Percentiles rank a stretch among this genome's conserved stretches.
phyloP scores from a whole-genome alignment of 2,329 filamentous ascomycete species.

The Fusarium virguliforme region DNA sequence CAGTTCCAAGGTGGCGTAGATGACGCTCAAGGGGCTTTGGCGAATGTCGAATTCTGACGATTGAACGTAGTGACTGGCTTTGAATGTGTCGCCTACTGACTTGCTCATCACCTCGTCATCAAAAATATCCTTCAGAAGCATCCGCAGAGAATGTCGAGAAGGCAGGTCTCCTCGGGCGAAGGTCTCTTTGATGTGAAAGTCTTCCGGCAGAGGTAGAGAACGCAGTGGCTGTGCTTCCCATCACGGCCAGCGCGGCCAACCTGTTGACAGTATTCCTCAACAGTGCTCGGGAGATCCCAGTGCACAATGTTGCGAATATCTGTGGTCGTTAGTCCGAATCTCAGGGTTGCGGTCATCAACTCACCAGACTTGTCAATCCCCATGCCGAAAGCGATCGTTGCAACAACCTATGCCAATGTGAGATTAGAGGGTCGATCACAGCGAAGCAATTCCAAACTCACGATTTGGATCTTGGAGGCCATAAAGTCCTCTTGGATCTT shows the following conservation, averaged over 20 bases:
- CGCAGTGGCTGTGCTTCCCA: conserved; percentile 68
- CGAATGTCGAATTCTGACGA: conserved; percentile 69
- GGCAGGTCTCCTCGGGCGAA: conserved; percentile 74
- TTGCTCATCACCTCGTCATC: conserved; percentile 48
- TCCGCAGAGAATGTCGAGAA: conserved; percentile 64
- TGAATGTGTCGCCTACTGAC: conserved; percentile 49
- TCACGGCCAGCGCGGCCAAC: conserved; percentile 71
- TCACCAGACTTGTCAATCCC: conserved; percentile 68
- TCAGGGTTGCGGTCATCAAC: background rate
- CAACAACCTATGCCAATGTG: conserved; percentile 49
- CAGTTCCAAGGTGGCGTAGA: conserved; percentile 75
- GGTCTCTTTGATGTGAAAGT: conserved; percentile 72
- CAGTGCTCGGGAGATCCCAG: conserved; percentile 65
- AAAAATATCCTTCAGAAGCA: conserved; percentile 69
- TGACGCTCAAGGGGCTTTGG: conserved; percentile 64
- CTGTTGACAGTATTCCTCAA: conserved; percentile 73
- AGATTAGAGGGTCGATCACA: background rate
- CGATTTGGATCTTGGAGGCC: conserved; percentile 59
- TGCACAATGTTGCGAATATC: conserved; percentile 71
- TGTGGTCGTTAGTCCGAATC: conserved; percentile 32
- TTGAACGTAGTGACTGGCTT: conserved; percentile 63
- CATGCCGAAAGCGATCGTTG: conserved; percentile 74
- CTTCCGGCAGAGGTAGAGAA: conserved; percentile 72
- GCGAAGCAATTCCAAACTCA: conserved; percentile 13
- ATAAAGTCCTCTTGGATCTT: conserved; percentile 69